phyloP scores from a whole-genome alignment of 2,329 filamentous ascomycete species.

The Fusarium nematophilum region DNA sequence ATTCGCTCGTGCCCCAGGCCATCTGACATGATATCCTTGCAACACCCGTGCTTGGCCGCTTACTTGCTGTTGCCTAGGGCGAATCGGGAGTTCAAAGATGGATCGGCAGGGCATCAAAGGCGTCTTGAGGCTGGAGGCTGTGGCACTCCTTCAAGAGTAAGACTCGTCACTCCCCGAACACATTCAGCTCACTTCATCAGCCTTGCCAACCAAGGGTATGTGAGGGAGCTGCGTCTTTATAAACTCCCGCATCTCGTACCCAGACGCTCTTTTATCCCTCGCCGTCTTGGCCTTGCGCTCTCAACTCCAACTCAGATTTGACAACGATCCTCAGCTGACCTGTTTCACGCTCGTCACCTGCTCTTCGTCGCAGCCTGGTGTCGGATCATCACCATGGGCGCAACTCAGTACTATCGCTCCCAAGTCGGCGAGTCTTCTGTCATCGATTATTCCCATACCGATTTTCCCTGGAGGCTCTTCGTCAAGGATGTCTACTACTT shows the following conservation, averaged over 20 bases:
- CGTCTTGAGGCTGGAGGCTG: constrained; percentile 19
- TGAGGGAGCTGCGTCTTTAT: background rate
- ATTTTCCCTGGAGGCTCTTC: constrained; percentile 63
- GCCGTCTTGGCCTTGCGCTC: constrained; percentile 2
- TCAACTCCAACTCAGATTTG: constrained; percentile 4
- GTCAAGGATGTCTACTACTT: constrained; percentile 66
- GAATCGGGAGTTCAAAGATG: constrained; percentile 1
- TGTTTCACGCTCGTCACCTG: background rate
- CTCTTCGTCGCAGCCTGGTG: no score
- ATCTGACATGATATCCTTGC: constrained; percentile 29
- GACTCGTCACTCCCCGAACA: background rate
- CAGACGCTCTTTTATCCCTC: background rate
- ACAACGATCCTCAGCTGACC: no score
- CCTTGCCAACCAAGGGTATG: constrained; percentile 8
- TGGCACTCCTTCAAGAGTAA: constrained; percentile 1
- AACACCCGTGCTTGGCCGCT: background rate
- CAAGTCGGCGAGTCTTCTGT: constrained; percentile 68
- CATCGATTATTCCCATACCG: constrained; percentile 71
- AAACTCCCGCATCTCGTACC: background rate
- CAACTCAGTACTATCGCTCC: constrained; percentile 66
- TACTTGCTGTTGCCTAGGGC: constrained; percentile 24
- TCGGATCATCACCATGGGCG: constrained; percentile 39
- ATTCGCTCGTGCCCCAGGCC: constrained; percentile 15
- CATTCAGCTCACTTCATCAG: constrained; percentile 12
- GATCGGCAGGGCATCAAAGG: constrained; percentile 5